Percentiles rank a stretch among this genome's conserved stretches.
Conservation (phyloP, 73 alveolate genomes). For the Paramecium caudatum region DNA sequence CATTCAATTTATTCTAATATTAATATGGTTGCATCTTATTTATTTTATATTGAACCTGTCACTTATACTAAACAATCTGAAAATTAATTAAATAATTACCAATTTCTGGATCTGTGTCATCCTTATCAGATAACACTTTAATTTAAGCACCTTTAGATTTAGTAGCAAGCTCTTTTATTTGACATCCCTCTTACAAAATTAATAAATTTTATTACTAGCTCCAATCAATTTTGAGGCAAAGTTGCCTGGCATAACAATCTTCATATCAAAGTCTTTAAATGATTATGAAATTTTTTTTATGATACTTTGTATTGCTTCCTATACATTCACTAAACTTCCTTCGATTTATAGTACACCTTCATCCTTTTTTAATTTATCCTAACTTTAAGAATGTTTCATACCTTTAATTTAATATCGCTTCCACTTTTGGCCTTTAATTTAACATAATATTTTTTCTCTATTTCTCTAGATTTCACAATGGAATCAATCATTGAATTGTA, state of each 20-base stretch:
- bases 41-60: slow-evolving; percentile 49
- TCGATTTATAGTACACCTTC: slow-evolving; percentile 21
- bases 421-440: background rate
- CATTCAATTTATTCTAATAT: slow-evolving; percentile 68
- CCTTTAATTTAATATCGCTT: background rate
- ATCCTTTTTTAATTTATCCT: slow-evolving; percentile 3
- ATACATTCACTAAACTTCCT: slow-evolving; percentile 41
- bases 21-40: slow-evolving; percentile 71
- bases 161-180: slow-evolving; percentile 68
- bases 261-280: slow-evolving; percentile 18
- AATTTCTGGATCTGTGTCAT: slow-evolving; percentile 37
- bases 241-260: slow-evolving; percentile 38
- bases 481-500: background rate
- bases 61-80: slow-evolving; percentile 71
- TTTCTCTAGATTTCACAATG: background rate
- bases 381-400: background rate
- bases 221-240: slow-evolving; percentile 69
- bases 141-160: slow-evolving; percentile 74
- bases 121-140: slow-evolving; percentile 68
- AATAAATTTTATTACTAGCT: background rate
- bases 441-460: background rate
- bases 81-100: background rate
- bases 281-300: slow-evolving; percentile 12
- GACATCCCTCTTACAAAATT: slow-evolving; percentile 68
- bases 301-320: slow-evolving; percentile 16